Evolutionary conservation across 768 basidiomycete genomes (phyloP).

Genomic region (Glaciozyma martinii): DNA sequence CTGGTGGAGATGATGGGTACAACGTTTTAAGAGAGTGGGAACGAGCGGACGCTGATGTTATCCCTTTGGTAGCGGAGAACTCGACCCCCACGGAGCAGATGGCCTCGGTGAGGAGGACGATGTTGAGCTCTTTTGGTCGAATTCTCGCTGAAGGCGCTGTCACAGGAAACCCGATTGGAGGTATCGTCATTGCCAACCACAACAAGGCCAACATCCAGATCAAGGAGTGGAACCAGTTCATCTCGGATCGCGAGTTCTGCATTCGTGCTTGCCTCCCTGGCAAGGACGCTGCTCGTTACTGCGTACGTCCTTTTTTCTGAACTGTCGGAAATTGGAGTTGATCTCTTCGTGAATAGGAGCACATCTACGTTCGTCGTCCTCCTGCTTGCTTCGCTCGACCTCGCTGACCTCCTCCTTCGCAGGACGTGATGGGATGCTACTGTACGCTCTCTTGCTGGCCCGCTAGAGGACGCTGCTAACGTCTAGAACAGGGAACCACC

Average conservation of each 20-base stretch:
- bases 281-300: background rate
- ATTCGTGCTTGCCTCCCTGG: slow-evolving; percentile 30
- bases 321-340: too few species aligned
- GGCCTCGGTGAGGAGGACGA: too few species aligned
- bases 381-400: background rate
- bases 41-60: too few species aligned
- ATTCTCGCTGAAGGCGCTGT: background rate
- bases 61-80: slow-evolving; percentile 42
- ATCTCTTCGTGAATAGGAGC: background rate
- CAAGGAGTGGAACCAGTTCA: slow-evolving; percentile 54
- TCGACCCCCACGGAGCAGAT: background rate
- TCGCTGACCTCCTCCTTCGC: slow-evolving; percentile 18
- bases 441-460: too few species aligned
- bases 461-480: too few species aligned
- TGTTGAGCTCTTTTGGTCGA: background rate
- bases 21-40: too few species aligned
- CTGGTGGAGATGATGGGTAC: too few species aligned
- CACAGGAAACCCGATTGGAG: background rate
- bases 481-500: too few species aligned
- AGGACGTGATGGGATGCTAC: slow-evolving; percentile 45
- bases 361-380: slow-evolving; percentile 1
- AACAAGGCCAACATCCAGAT: slow-evolving; percentile 46
- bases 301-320: background rate
- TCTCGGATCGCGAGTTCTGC: slow-evolving; percentile 44
- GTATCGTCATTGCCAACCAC: background rate